Percentiles rank a stretch among this genome's conserved stretches.
phyloP scores from a whole-genome alignment of 371 early-diverging fungal species.

The Zychaea mexicana region DNA sequence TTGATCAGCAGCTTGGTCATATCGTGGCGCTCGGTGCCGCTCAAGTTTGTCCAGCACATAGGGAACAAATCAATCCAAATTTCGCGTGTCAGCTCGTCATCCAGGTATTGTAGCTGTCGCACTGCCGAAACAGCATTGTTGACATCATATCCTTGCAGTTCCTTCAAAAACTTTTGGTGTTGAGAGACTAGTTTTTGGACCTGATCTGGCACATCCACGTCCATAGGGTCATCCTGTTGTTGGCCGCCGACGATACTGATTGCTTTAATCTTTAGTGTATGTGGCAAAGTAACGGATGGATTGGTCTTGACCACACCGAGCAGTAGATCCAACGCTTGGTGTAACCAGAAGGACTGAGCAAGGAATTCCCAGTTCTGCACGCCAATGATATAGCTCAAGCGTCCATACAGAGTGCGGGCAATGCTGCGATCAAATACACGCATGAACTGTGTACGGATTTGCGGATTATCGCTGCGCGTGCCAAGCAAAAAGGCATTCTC shows the following conservation, averaged over 20 bases:
- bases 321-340: conserved; percentile 87
- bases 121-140: conserved; percentile 57
- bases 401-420: conserved; percentile 60
- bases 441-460: conserved; percentile 79
- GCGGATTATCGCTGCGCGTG: conserved; percentile 75
- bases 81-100: conserved; percentile 65
- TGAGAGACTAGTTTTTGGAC: conserved; percentile 40
- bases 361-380: conserved; percentile 97
- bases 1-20: conserved; percentile 78
- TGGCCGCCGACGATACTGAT: conserved; percentile 40
- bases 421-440: conserved; percentile 83
- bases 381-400: conserved; percentile 89
- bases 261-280: conserved; percentile 55
- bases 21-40: conserved; percentile 79
- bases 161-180: conserved; percentile 63
- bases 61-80: conserved; percentile 93
- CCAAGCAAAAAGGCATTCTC: conserved; percentile 96
- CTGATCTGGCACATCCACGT: conserved; percentile 35
- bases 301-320: conserved; percentile 67
- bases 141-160: conserved; percentile 56
- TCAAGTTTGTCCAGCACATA: conserved; percentile 77
- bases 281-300: conserved; percentile 39
- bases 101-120: conserved; percentile 74
- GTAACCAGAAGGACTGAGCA: conserved; percentile 86
- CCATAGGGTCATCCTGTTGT: conserved; percentile 11